Percentiles rank a stretch among this genome's conserved stretches.
These are phyloP conservation scores for Jatropha curcas DNA, from an alignment of 345 rosid species.

Conservation along the genomic window DNA sequence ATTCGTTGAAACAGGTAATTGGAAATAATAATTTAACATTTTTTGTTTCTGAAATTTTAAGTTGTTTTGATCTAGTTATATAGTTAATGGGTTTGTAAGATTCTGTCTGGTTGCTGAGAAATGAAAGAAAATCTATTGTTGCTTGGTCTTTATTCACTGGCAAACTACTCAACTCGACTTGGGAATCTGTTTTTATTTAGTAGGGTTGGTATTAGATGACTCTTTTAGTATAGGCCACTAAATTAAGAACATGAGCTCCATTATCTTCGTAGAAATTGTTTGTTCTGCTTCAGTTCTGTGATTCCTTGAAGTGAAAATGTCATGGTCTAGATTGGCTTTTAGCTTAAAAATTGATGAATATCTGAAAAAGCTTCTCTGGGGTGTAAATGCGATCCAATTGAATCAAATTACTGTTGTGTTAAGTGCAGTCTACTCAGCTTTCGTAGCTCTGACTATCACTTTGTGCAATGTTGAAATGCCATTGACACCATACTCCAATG, in stretches of 20 bases:
- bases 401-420: not conserved
- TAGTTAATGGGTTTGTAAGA: not conserved
- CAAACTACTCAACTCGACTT: not conserved
- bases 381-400: not conserved
- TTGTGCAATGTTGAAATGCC: too few species aligned
- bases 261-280: not conserved
- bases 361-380: not conserved
- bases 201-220: not conserved
- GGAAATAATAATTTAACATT: not conserved
- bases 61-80: conserved; percentile 1
- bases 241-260: not conserved
- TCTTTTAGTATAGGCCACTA: not conserved
- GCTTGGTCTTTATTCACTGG: not conserved
- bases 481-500: too few species aligned
- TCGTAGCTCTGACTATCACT: not conserved
- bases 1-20: conserved; percentile 63
- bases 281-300: not conserved
- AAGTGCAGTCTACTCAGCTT: not conserved
- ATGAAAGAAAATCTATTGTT: not conserved
- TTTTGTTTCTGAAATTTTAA: not conserved
- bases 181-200: too few species aligned
- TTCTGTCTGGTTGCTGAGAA: conserved; percentile 5
- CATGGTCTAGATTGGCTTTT: conserved; percentile 3
- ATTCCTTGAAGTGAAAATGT: not conserved
- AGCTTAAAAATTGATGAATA: not conserved